A percentile compares a stretch with the other conserved stretches of the same genome.
These are phyloP conservation scores for Soucietia sequanensis DNA, from an alignment of 805 yeast species.

Conservation along the genomic window DNA sequence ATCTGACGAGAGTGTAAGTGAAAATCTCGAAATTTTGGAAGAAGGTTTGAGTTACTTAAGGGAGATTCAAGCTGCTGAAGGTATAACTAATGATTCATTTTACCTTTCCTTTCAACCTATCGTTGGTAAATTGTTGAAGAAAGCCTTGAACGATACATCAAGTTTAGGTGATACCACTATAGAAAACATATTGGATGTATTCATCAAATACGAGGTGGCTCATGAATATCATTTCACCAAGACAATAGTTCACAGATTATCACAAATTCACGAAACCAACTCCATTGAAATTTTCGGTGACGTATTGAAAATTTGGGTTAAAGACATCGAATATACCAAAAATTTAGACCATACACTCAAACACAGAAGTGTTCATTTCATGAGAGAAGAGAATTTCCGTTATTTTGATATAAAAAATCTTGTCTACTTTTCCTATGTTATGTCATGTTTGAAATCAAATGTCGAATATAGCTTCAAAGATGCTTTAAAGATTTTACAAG, in stretches of 20 bases:
- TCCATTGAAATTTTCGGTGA: constrained; percentile 15
- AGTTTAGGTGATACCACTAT: constrained; percentile 10
- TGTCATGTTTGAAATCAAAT: constrained; percentile 23
- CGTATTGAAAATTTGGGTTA: constrained; percentile 34
- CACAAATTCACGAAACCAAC: constrained; percentile 10
- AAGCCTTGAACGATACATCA: constrained; percentile 13
- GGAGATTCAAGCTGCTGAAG: constrained; percentile 34
- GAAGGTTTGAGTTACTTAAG: constrained; percentile 40
- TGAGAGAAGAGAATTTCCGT: constrained; percentile 6
- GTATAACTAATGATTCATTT: constrained; percentile 23
- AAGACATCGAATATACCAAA: constrained; percentile 24
- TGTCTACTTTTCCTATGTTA: constrained; percentile 34
- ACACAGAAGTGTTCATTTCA: constrained; percentile 2
- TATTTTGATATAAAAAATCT: constrained; percentile 16
- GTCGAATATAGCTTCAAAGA: constrained; percentile 21
- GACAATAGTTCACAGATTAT: constrained; percentile 18
- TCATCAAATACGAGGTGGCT: constrained; percentile 29
- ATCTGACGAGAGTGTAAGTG: constrained; percentile 16
- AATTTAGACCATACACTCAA: constrained; percentile 6
- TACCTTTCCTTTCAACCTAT: constrained; percentile 27
- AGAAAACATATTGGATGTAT: constrained; percentile 25
- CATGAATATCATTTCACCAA: constrained; percentile 30
- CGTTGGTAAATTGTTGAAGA: constrained; percentile 18
- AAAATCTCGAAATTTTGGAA: constrained; percentile 35
- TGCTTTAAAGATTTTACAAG: constrained; percentile 27